Conservation (phyloP, 352 stramenopile genomes). For the Pythium plurisporium region DNA sequence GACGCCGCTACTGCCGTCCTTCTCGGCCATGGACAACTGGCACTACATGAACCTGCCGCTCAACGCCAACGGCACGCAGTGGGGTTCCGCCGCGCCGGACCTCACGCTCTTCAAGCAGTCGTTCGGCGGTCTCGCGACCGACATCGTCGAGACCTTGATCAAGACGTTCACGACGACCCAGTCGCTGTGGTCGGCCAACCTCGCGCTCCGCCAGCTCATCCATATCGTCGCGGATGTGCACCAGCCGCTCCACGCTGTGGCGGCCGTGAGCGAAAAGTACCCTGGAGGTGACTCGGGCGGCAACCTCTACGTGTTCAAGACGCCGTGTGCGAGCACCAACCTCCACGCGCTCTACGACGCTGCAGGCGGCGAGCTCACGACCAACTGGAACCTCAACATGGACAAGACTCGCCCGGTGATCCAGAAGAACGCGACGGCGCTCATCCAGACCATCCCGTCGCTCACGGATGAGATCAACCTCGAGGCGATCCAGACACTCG, state of each 20-base stretch:
- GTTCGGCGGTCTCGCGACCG: conserved; percentile 39
- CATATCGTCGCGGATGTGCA: conserved; percentile 65
- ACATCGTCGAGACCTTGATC: conserved; percentile 42
- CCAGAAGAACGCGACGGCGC: conserved; percentile 37
- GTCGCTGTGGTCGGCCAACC: conserved; percentile 58
- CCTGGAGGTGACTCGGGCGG: conserved; percentile 50
- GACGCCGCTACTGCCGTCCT: conserved; percentile 30
- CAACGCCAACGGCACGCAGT: conserved; percentile 35
- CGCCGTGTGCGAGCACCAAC: conserved; percentile 50
- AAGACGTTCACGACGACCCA: conserved; percentile 55
- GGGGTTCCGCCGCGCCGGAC: conserved; percentile 32
- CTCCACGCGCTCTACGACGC: conserved; percentile 62
- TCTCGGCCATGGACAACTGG: conserved; percentile 53
- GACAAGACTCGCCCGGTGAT: conserved; percentile 14
- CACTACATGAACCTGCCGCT: conserved; percentile 68
- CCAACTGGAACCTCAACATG: conserved; percentile 44
- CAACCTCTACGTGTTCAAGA: conserved; percentile 53
- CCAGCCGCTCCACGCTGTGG: conserved; percentile 54
- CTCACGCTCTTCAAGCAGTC: conserved; percentile 48
- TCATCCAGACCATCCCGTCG: conserved; percentile 15
- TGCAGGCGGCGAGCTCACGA: conserved; percentile 45
- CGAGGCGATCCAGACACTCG: not conserved
- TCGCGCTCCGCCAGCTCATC: conserved; percentile 62
- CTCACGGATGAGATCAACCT: conserved; percentile 19
- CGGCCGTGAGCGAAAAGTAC: conserved; percentile 37